Conservation (phyloP, 306 rosid species). For the Mucuna pruriens region DNA sequence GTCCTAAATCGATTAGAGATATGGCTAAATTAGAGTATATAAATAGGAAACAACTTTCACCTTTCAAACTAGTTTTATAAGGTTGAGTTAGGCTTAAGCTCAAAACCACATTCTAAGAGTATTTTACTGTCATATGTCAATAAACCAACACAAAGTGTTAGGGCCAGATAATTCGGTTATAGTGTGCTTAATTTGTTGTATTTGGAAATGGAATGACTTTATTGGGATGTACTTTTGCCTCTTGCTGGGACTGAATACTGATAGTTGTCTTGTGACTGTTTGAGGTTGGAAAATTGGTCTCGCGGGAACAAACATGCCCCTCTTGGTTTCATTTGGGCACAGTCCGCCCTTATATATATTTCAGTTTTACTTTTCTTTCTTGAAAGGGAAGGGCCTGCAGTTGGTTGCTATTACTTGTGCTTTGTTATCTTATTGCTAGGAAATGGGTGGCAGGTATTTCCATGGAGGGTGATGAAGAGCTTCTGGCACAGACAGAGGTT, state of each 20-base stretch:
- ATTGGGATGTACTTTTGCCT: background rate
- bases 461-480: slow-evolving; percentile 98
- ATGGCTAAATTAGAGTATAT: too few relatives aligned
- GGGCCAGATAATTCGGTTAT: slow-evolving; percentile 22
- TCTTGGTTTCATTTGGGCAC: background rate
- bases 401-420: slow-evolving; percentile 28
- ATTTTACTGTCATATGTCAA: slow-evolving; percentile 1
- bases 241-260: slow-evolving; percentile 1
- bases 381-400: background rate
- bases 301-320: background rate
- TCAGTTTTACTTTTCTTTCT: background rate
- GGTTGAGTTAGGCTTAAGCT: too few relatives aligned
- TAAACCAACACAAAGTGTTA: slow-evolving; percentile 6
- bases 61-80: too few relatives aligned
- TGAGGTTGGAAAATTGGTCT: slow-evolving; percentile 14
- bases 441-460: slow-evolving; percentile 72
- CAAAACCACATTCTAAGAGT: too few relatives aligned
- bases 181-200: background rate
- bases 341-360: background rate
- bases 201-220: too few relatives aligned
- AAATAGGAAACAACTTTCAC: too few relatives aligned
- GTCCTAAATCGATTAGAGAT: too few relatives aligned
- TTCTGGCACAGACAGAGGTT: slow-evolving; percentile 74
- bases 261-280: background rate
- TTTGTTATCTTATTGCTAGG: slow-evolving; percentile 38